Conservation (phyloP, 352 stramenopile genomes). For the Globisporangium paroecandrum region DNA sequence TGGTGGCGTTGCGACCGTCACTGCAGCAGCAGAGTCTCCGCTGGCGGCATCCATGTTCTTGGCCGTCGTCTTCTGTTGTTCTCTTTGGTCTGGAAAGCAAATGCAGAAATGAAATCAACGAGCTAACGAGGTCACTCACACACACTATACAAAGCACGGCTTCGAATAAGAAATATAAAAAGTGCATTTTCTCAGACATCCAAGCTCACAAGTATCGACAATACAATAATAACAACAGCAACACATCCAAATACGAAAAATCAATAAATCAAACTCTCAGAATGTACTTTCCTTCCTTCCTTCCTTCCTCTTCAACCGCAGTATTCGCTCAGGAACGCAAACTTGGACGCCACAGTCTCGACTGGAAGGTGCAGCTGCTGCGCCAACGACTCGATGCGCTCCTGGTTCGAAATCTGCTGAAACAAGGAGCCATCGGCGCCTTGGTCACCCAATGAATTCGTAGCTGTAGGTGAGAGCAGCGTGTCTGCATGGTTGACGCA, state of each 20-base stretch:
- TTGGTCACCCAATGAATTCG: too few species aligned
- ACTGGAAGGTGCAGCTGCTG: constrained; percentile 49
- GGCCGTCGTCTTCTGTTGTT: background rate
- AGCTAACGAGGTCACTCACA: background rate
- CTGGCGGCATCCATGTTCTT: background rate
- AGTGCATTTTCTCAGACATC: background rate
- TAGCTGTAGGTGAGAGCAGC: constrained; percentile 27
- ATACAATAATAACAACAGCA: background rate
- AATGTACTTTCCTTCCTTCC: constrained; percentile 1
- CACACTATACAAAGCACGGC: background rate
- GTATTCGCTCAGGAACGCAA: constrained; percentile 50
- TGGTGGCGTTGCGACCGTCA: background rate
- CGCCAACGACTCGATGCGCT: constrained; percentile 41
- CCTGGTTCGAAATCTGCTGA: constrained; percentile 20
- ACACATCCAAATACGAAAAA: background rate
- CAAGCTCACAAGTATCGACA: background rate
- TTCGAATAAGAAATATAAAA: background rate
- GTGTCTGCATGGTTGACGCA: constrained; percentile 42
- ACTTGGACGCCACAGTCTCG: constrained; percentile 47
- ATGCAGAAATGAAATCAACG: background rate
- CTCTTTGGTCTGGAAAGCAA: background rate
- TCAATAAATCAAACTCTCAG: background rate
- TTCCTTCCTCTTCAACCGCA: constrained; percentile 15
- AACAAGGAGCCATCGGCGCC: constrained; percentile 14
- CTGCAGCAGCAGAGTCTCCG: background rate